Base-by-base conservation (phyloP, 805 yeast species). In the Ogataea polymorpha region DNA sequence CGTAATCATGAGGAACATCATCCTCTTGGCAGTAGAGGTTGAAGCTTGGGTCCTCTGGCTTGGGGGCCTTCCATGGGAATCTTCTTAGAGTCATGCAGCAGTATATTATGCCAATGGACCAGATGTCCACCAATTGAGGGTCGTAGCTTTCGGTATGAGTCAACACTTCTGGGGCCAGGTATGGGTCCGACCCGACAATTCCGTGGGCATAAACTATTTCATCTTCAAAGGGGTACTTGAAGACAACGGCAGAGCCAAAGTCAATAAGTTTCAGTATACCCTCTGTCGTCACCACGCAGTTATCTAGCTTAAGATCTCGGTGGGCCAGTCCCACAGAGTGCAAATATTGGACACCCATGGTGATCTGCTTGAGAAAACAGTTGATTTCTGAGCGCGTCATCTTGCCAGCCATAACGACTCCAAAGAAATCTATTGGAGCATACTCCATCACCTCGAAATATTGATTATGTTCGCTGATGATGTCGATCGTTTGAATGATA, bases 21-120 rank as follows among this genome's bases (percentile, higher is more conserved):
- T 86, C 93, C 5, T 68, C 71, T 72, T 75, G 61, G 35, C 80
- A 75, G 55, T 75, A 86, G 23, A 85, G 65, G 50, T 73, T 75
- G 61, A 79, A 86, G 53, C 88, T 81, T 48, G 82, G 80, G 61
- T 86, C 95, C 24, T 77, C 62, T 13, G 67, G 68, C 50, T 75
- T 77, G 10, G 95, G 95, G 2, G 82, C 85, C 59, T 85, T 86
- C 95, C 95, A 86, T 2, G 95, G 95, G 58, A 86, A 86, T 56
- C 90, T 74, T 63, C 85, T 81, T 45, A 86, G 67, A 50, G 87
- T 82, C 91, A 86, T 85, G 65, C 95, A 86, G 63, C 95, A 86
- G 57, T 81, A 86, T 20, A 86, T 86, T 25, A 86, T 86, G 15
- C 87, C 95, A 34, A 84, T 70, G 5, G 93, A 84, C 95, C 95